Evolutionary conservation across 768 basidiomycete genomes (phyloP).

Genomic region (Mycena leptocephala): DNA sequence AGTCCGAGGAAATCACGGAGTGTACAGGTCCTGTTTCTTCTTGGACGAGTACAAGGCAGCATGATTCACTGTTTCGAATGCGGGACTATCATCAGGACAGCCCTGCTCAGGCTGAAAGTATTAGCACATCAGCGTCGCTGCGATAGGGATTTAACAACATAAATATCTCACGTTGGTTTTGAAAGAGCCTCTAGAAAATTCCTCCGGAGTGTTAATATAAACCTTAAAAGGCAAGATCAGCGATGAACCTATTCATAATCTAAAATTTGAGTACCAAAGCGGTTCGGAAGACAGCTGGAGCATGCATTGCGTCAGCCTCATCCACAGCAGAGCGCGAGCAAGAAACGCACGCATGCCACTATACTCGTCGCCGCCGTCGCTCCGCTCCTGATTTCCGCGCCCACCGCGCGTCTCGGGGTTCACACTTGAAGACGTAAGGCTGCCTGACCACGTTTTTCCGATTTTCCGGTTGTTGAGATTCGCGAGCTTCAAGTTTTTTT

Average conservation of each 20-base stretch:
- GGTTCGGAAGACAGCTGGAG: background rate
- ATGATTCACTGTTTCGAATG: background rate
- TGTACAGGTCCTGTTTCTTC: background rate
- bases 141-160: background rate
- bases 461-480: conserved; percentile 17
- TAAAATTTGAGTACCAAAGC: background rate
- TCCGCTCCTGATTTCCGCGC: background rate
- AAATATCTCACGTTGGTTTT: background rate
- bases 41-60: background rate
- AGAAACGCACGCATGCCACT: conserved; percentile 11
- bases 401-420: background rate
- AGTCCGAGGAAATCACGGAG: background rate
- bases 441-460: conserved; percentile 8
- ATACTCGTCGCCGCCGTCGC: conserved; percentile 12
- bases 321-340: background rate
- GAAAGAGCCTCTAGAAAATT: background rate
- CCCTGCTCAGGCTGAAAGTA: background rate
- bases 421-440: background rate
- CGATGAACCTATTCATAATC: background rate
- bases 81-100: too few species aligned
- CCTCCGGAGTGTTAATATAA: background rate
- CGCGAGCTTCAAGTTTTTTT: conserved; percentile 17
- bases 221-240: background rate
- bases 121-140: background rate
- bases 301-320: conserved; percentile 10